A percentile compares a stretch with the other conserved stretches of the same genome.
phyloP scores from a whole-genome alignment of 768 basidiomycete species.

The Phlebiopsis flavidoalba region DNA sequence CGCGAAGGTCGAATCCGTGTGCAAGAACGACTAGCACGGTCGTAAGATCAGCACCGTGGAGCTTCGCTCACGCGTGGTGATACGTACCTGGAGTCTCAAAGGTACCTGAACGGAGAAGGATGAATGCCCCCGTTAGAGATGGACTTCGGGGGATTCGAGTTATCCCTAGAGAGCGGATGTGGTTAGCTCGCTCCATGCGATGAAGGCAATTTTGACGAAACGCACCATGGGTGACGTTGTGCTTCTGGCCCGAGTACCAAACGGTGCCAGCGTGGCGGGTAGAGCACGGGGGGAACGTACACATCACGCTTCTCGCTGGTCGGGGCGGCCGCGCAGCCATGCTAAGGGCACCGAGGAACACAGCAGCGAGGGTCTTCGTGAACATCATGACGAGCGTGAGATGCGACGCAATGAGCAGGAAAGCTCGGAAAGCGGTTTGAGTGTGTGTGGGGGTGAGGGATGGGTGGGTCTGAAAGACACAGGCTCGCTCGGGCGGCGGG shows the following conservation, averaged over 20 bases:
- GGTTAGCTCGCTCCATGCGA: background rate
- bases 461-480: background rate
- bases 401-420: background rate
- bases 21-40: background rate
- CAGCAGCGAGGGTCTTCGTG: slow-evolving; percentile 1
- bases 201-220: background rate
- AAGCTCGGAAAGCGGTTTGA: background rate
- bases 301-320: slow-evolving; percentile 35
- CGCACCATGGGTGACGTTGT: slow-evolving; percentile 49
- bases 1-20: background rate
- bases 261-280: slow-evolving; percentile 35
- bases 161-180: slow-evolving; percentile 29
- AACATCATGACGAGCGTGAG: slow-evolving; percentile 1
- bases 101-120: background rate
- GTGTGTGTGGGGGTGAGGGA: background rate
- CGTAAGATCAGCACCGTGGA: background rate
- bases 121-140: slow-evolving; percentile 34
- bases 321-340: background rate
- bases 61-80: background rate
- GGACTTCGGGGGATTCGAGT: slow-evolving; percentile 31
- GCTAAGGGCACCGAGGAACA: background rate
- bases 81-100: background rate
- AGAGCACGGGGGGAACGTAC: slow-evolving; percentile 41
- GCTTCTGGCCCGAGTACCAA: slow-evolving; percentile 39
- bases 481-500: background rate